Evolutionary conservation across 1,139 yeast genomes (phyloP), one percentile per base, ranked within the genome.

Genomic region (Sugiyamaella novakii): DNA sequence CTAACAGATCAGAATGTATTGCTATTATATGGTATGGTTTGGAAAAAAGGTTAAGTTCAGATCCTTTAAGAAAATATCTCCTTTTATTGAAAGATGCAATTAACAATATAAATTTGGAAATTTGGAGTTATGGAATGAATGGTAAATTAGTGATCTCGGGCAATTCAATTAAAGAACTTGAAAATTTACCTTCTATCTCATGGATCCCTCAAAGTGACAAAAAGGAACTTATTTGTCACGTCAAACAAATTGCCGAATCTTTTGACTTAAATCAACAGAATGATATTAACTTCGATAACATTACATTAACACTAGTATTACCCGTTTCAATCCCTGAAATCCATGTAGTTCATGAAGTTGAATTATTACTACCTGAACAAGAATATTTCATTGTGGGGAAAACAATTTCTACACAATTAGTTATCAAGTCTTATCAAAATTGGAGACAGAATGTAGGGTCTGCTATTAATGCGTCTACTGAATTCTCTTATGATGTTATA

Each of bases 351-450:
- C 66, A 63, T 41, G 57, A 57, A 3, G 53, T 62, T 21, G 62
- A 61, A 24, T 46, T 63, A 31, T 33, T 43, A 6, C 43, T 63
- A 2, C 66, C 65, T 1, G 29, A 48, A 3, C 45, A 53, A 21
- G 59, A 53, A 33, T 78, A 75, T 44, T 82, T 75, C 54, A 64
- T 75, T 7, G 82, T 86, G 1, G 94, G 95, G 1, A 83, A 80
- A 44, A 81, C 87, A 0, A 77, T 87, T 18, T 58, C 66, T 0
- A 72, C 76, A 2, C 65, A 61, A 3, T 64, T 87, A 18, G 59
- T 53, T 0, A 67, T 84, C 5, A 64, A 70, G n/a, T 75, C 86
- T 0, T 59, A 69, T 3, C 68, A 72, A 1, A 70, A 64, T 47
- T 81, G 83, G 83, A 66, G 70, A 2, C 25, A 65, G 41, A 21